These are phyloP conservation scores for Stemphylium beticola DNA, from an alignment of 2,329 filamentous ascomycete species.

Conservation along the genomic window DNA sequence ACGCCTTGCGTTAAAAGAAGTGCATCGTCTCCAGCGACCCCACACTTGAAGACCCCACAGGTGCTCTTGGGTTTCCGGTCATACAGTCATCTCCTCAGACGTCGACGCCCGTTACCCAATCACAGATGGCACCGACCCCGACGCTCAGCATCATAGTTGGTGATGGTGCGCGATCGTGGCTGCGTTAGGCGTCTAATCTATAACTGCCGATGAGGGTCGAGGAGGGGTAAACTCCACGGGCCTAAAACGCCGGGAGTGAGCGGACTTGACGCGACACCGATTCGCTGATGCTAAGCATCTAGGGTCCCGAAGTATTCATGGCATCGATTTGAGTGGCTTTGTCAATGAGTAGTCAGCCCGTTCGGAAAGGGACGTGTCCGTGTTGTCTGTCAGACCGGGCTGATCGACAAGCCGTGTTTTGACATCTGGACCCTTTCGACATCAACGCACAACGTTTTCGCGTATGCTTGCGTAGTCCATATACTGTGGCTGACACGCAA, in stretches of 20 bases:
- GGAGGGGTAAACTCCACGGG: slow-evolving; percentile 30
- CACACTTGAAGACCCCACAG: slow-evolving; percentile 20
- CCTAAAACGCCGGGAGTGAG: slow-evolving; percentile 12
- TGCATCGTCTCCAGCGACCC: slow-evolving; percentile 10
- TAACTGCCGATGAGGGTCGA: slow-evolving; percentile 35
- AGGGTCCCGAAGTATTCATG: not conserved
- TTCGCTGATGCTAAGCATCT: slow-evolving; percentile 11
- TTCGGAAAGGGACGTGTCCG: not conserved
- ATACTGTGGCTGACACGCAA: too few species aligned
- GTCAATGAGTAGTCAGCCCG: slow-evolving; percentile 23
- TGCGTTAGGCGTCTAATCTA: slow-evolving; percentile 1
- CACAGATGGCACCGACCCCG: slow-evolving; percentile 7
- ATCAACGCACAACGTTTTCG: too few species aligned
- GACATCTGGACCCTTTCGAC: too few species aligned
- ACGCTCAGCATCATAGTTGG: not conserved
- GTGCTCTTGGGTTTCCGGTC: not conserved
- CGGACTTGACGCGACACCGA: slow-evolving; percentile 16
- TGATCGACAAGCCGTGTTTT: too few species aligned
- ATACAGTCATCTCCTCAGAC: not conserved
- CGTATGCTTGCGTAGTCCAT: too few species aligned
- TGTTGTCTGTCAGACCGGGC: too few species aligned
- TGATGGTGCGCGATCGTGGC: not conserved
- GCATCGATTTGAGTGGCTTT: slow-evolving; percentile 19
- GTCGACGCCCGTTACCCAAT: not conserved
- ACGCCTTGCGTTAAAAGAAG: slow-evolving; percentile 7